Conservation (phyloP, 805 yeast species). For the Candida alai region DNA sequence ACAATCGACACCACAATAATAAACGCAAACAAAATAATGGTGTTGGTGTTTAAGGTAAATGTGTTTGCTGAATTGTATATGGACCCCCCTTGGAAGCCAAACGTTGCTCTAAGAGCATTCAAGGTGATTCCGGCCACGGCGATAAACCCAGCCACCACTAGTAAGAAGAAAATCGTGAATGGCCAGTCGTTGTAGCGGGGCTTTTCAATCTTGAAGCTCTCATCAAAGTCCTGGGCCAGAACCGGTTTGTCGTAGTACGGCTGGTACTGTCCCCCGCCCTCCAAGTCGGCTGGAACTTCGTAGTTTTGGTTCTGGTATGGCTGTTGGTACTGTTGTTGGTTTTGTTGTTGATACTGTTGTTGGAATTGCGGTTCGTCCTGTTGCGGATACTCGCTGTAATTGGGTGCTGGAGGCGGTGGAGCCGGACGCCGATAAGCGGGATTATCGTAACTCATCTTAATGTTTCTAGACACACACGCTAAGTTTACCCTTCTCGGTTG, state of each 20-base stretch:
- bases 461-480: too few species aligned
- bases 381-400: slow-evolving; percentile 9
- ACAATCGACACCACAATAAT: slow-evolving; percentile 57
- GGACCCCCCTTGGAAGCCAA: slow-evolving; percentile 55
- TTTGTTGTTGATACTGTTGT: slow-evolving; percentile 5
- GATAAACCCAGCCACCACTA: slow-evolving; percentile 57
- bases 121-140: slow-evolving; percentile 68
- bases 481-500: too few species aligned
- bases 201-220: slow-evolving; percentile 59
- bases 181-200: slow-evolving; percentile 73
- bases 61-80: slow-evolving; percentile 50
- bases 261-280: slow-evolving; percentile 18
- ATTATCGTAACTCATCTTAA: slow-evolving; percentile 7
- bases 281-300: slow-evolving; percentile 25
- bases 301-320: slow-evolving; percentile 4
- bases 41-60: slow-evolving; percentile 72
- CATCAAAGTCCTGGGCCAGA: slow-evolving; percentile 47
- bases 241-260: slow-evolving; percentile 28
- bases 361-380: slow-evolving; percentile 10
- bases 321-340: slow-evolving; percentile 2
- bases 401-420: slow-evolving; percentile 7
- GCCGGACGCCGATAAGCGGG: slow-evolving; percentile 4
- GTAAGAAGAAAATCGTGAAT: slow-evolving; percentile 50
- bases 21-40: slow-evolving; percentile 67
- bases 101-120: slow-evolving; percentile 55